Evolutionary conservation across 345 rosid genomes (phyloP).

Genomic region (Salix caprea): DNA sequence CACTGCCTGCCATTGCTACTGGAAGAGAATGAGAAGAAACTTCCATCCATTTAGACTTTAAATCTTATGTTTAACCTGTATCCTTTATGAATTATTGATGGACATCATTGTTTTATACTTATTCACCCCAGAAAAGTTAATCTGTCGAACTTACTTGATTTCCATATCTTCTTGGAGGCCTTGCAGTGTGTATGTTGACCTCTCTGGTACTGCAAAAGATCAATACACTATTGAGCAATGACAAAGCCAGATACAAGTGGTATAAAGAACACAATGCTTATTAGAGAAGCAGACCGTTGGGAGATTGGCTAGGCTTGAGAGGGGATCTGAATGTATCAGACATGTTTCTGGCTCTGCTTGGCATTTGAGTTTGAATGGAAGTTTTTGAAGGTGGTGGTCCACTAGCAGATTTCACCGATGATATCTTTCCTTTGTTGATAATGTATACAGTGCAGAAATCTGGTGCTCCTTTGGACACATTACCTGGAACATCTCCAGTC

Average conservation of each 20-base stretch:
- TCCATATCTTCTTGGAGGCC: slow-evolving; percentile 1
- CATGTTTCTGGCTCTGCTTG: slow-evolving; percentile 4
- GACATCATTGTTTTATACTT: background rate
- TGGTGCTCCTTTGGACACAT: slow-evolving; percentile 55
- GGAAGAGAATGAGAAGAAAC: background rate
- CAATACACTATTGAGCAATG: background rate
- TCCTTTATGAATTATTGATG: background rate
- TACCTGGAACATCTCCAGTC: slow-evolving; percentile 49
- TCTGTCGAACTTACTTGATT: slow-evolving; percentile 1
- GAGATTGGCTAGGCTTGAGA: slow-evolving; percentile 3
- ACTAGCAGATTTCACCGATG: slow-evolving; percentile 53
- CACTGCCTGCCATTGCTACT: background rate
- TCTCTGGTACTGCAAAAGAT: slow-evolving; percentile 3
- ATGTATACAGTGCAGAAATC: slow-evolving; percentile 68
- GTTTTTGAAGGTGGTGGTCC: slow-evolving; percentile 28
- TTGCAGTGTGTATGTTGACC: background rate
- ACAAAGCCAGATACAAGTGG: background rate
- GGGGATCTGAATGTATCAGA: slow-evolving; percentile 1
- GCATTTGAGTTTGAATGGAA: slow-evolving; percentile 10
- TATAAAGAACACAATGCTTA: background rate
- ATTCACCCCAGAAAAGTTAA: background rate
- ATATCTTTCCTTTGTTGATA: slow-evolving; percentile 62
- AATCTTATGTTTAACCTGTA: background rate
- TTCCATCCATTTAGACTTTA: background rate
- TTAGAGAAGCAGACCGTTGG: slow-evolving; percentile 29